phyloP scores from a whole-genome alignment of 305 asterid species.

The Fraxinus dipetala region DNA sequence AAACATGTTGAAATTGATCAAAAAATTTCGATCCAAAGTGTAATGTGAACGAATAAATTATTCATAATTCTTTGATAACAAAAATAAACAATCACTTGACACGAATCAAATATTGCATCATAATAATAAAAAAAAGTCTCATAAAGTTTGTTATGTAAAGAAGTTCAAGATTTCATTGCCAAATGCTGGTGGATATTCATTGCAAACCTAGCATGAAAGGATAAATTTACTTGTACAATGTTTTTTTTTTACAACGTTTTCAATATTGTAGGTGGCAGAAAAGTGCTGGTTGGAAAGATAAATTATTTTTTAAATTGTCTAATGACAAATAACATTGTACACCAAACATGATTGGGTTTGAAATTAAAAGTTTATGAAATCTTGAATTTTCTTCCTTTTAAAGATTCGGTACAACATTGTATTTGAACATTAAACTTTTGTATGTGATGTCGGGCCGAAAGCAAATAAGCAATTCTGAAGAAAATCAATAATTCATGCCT shows the following conservation, averaged over 20 bases:
- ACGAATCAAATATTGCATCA: not conserved
- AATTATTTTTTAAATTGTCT: too few species aligned
- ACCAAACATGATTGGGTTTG: not conserved
- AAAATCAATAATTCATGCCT: conserved; percentile 16
- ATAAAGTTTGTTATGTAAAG: not conserved
- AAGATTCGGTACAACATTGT: conserved; percentile 1
- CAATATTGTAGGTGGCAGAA: too few species aligned
- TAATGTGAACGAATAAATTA: not conserved
- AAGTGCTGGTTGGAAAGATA: too few species aligned
- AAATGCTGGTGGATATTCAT: not conserved
- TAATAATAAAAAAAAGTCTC: not conserved
- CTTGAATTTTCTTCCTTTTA: not conserved
- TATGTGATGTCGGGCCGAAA: conserved; percentile 6
- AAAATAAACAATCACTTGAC: not conserved
- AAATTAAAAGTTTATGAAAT: conserved; percentile 21
- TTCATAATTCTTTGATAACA: not conserved
- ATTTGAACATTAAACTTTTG: conserved; percentile 11
- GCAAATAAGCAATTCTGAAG: not conserved
- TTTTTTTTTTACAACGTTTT: too few species aligned
- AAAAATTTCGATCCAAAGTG: not conserved
- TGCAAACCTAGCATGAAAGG: not conserved
- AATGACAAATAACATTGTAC: too few species aligned
- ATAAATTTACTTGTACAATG: too few species aligned
- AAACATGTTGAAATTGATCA: not conserved
- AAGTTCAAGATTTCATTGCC: not conserved